Evolutionary conservation across 2,329 filamentous ascomycete genomes (phyloP), one percentile per base, ranked within the genome.

Genomic region (Aspergillus pseudoglaucus): DNA sequence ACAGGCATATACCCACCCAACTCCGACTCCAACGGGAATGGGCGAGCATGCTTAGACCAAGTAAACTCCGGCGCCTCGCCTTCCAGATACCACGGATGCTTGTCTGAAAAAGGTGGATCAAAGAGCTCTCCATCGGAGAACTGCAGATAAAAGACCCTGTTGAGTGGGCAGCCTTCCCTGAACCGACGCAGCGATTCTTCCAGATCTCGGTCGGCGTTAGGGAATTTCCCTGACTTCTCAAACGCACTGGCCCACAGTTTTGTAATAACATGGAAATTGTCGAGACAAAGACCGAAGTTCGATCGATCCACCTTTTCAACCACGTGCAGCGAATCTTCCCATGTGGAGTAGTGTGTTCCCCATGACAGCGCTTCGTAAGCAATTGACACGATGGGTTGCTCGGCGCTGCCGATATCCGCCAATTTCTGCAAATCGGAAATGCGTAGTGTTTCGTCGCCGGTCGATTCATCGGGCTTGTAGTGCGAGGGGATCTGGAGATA

Each of bases 281-380:
- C 61, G 3, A 65, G 51, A 43, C 63, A 65, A 6, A 65, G 48
- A 5, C 62, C 61, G 46, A 65, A 65, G 41, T 66, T 65, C 4
- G 49, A 17, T 12, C 60, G 51, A 38, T 56, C 49, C 0, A 66
- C 63, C 3, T 49, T 23, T 7, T 57, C 22, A 2, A 63, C 56
- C 23, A 64, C 48, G 1, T 54, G 42, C 9, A 64, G 35, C 2
- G 57, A 54, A 6, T 57, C 54, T 42, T 66, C 54, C 63, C 63
- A 65, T 17, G 54, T 52, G 6, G 51, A 39, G 35, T 57, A 52
- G 40, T 60, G 53, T 22, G 42, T 56, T 10, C 55, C 57, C 60
- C 63, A 66, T 1, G 42, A 22, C 2, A 54, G 58, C 9, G 53
- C 52, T 44, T 66, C 61, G 45, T 63, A 65, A 3, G 62, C 60